Conservation (phyloP, 495 filamentous ascomycete genomes). For the Letharia columbiana region DNA sequence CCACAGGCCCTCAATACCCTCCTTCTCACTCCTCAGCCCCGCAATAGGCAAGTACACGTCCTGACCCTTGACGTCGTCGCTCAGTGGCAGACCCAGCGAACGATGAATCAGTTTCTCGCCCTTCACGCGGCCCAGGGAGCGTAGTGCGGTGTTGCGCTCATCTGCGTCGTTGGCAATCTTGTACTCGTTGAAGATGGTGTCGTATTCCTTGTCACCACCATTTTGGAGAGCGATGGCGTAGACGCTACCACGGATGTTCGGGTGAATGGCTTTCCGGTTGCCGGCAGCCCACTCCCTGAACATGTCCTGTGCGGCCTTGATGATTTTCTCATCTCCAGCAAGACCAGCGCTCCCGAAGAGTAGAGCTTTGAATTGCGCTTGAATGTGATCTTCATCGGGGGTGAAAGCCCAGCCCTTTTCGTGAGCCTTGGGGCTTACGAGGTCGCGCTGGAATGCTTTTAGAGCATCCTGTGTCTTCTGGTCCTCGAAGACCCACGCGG, state of each 20-base stretch:
- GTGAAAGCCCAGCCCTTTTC: conserved; percentile 82
- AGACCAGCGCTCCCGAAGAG: conserved; percentile 55
- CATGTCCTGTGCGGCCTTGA: conserved; percentile 55
- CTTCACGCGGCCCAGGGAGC: conserved; percentile 72
- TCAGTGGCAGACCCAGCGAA: conserved; percentile 65
- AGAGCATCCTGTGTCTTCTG: conserved; percentile 61
- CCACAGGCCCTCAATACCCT: conserved; percentile 76
- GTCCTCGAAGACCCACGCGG: conserved; percentile 85
- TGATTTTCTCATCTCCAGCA: conserved; percentile 50
- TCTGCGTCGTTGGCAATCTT: conserved; percentile 78
- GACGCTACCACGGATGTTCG: conserved; percentile 56
- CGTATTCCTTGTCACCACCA: conserved; percentile 55
- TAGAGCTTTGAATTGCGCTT: conserved; percentile 72
- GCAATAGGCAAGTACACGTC: conserved; percentile 86
- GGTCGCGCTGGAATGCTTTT: conserved; percentile 67
- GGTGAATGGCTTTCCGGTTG: conserved; percentile 53
- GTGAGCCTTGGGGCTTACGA: conserved; percentile 70
- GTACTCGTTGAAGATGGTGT: conserved; percentile 73
- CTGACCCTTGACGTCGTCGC: conserved; percentile 85
- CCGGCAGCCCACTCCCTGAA: conserved; percentile 53
- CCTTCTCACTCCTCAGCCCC: conserved; percentile 66
- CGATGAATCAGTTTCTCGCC: conserved; percentile 70
- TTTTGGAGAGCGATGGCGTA: conserved; percentile 55
- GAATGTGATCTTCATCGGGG: conserved; percentile 72
- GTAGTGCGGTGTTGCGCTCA: conserved; percentile 91